Base-by-base conservation (phyloP, 208 protist species). In the Angomonas desouzai region DNA sequence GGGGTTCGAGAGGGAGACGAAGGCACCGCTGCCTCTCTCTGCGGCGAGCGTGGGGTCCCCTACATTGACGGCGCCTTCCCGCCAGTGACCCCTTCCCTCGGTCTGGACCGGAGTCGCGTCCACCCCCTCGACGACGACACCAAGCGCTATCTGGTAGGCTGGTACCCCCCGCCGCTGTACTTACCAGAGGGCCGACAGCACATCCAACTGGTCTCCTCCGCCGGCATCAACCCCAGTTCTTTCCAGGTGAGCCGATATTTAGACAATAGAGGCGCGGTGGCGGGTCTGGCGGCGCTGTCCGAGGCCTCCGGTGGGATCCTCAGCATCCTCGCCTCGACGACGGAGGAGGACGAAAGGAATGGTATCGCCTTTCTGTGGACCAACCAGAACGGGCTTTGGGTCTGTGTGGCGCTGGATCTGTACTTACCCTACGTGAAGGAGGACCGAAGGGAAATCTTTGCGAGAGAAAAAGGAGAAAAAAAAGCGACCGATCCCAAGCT, bases 221-320 rank as follows among this genome's bases (percentile, higher is more conserved):
- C 55, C 7, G 67, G 72, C n/a, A 45, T 83, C 9, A 69, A 76
- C 58, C 77, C 82, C 3, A 76, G 48, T 3, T 65, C 66, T 18
- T 58, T 80, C 36, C 48, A 49, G 27, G 78, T 72, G 22, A 75
- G 82, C 4, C 58, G 20, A 18, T 66, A 80, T 20, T 70, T 72
- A 20, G 74, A 90, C 68, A 51, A 51, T 51, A n/a, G 27, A 3
- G 78, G 79, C 27, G 72, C 88, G 7, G 74, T 77, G 56, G 77
- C 80, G 23, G 86, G 72, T 2, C 68, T 92, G 6, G 68, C 79
- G 13, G 80, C 80, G 13, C 69, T 92, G 27, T 79, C 85, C 3
- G 82, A 92, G 72, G 72, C 78, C 4, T n/a, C 77, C 7, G 73
- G 77, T 3, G 74, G 79, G 0, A 61, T 92, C 30, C 33, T 61